Percentiles rank a stretch among this genome's conserved stretches.
These are phyloP conservation scores for Besnoitia besnoiti DNA, from an alignment of 169 alveolate genomes.

Conservation along the genomic window DNA sequence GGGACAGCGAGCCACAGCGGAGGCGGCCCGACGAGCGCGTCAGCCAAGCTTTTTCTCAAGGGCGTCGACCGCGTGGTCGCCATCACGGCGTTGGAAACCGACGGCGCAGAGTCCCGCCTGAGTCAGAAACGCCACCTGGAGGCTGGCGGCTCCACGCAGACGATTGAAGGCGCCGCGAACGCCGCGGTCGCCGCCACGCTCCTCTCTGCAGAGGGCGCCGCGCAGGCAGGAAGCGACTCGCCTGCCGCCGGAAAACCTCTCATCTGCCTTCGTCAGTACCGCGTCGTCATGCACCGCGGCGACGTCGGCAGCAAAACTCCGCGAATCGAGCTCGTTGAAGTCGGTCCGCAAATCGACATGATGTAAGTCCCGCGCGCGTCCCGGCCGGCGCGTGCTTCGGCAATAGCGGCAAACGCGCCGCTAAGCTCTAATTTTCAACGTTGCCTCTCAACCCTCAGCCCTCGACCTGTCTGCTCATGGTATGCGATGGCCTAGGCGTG, in stretches of 20 bases:
- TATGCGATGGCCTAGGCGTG: too few relatives aligned
- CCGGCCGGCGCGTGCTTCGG: too few relatives aligned
- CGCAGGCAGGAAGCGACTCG: background rate
- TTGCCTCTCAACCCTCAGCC: too few relatives aligned
- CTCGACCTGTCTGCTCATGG: too few relatives aligned
- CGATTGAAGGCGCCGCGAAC: slow-evolving; percentile 7
- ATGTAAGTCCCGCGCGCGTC: slow-evolving; percentile 27
- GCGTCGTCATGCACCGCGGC: slow-evolving; percentile 12
- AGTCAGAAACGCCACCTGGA: background rate
- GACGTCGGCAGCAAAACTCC: slow-evolving; percentile 39
- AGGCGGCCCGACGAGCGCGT: background rate
- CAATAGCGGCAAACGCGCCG: too few relatives aligned
- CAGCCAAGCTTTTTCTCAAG: slow-evolving; percentile 24
- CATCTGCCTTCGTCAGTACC: slow-evolving; percentile 53
- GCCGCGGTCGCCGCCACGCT: slow-evolving; percentile 37
- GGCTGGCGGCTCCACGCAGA: slow-evolving; percentile 11
- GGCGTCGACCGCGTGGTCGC: slow-evolving; percentile 61
- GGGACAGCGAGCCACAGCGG: background rate
- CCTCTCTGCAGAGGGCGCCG: background rate
- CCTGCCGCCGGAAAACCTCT: background rate
- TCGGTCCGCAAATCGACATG: slow-evolving; percentile 60
- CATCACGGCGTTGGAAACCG: slow-evolving; percentile 36
- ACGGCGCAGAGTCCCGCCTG: background rate
- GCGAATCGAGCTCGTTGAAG: slow-evolving; percentile 51
- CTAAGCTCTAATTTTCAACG: too few relatives aligned